These are phyloP conservation scores for Calocybe gangraenosa DNA, from an alignment of 768 basidiomycete genomes.

Conservation along the genomic window DNA sequence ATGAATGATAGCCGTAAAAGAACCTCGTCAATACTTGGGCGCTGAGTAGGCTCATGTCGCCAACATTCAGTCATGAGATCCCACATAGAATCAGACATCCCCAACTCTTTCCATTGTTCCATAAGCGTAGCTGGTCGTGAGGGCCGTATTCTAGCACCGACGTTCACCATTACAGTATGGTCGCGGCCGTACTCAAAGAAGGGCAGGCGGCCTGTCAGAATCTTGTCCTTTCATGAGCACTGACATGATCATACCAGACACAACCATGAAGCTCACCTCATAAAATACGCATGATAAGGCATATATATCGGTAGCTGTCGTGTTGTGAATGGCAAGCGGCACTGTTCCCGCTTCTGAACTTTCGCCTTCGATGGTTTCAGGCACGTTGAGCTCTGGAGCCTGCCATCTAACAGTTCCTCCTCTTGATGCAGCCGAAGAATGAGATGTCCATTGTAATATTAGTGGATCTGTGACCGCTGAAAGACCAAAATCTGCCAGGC, in stretches of 20 bases:
- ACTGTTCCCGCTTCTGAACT: background rate
- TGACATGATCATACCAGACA: background rate
- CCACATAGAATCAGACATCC: background rate
- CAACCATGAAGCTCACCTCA: background rate
- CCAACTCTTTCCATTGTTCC: background rate
- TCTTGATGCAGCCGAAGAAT: background rate
- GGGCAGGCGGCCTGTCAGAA: background rate
- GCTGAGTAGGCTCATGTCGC: background rate
- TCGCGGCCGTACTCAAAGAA: background rate
- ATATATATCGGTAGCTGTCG: background rate
- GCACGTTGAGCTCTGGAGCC: background rate
- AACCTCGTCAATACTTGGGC: background rate
- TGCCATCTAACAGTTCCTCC: background rate
- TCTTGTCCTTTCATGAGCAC: background rate
- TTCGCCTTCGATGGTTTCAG: background rate
- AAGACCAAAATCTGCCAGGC: conserved; percentile 1
- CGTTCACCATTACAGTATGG: background rate
- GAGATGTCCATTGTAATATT: background rate
- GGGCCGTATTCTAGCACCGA: background rate
- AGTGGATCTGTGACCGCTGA: background rate
- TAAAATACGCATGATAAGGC: background rate
- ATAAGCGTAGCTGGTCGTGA: background rate
- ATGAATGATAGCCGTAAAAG: background rate
- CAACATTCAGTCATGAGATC: background rate
- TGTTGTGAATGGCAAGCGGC: background rate